A percentile compares a stretch with the other conserved stretches of the same genome.
Evolutionary conservation across 1,284 basidiomycete genomes (phyloP).

Genomic region (Mycena sp.): DNA sequence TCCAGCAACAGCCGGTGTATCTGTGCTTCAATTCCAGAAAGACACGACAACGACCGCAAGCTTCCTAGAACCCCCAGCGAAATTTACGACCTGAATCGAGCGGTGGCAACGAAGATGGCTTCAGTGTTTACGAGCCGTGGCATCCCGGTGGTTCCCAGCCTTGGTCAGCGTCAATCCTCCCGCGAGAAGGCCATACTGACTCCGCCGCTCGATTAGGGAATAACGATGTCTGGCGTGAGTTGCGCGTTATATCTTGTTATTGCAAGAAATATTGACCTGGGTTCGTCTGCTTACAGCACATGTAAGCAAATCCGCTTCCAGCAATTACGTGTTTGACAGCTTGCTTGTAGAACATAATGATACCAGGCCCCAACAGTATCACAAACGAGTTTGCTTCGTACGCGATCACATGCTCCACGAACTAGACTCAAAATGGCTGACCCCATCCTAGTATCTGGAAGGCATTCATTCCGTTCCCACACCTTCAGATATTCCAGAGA

Average conservation of each 20-base stretch:
- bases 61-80: slow-evolving; percentile 84
- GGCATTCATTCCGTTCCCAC: slow-evolving; percentile 84
- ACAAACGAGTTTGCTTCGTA: slow-evolving; percentile 81
- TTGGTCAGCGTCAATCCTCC: slow-evolving; percentile 60
- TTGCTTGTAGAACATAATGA: slow-evolving; percentile 67
- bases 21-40: slow-evolving; percentile 38
- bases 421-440: slow-evolving; percentile 14
- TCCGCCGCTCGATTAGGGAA: slow-evolving; percentile 61
- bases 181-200: slow-evolving; percentile 8
- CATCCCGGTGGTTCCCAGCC: slow-evolving; percentile 85
- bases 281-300: slow-evolving; percentile 60
- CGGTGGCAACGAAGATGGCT: slow-evolving; percentile 77
- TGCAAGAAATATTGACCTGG: not conserved
- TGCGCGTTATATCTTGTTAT: not conserved
- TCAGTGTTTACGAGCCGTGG: slow-evolving; percentile 71
- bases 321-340: slow-evolving; percentile 20
- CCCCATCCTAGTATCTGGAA: slow-evolving; percentile 77
- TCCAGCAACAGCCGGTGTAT: slow-evolving; percentile 16
- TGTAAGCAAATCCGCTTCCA: slow-evolving; percentile 49
- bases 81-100: slow-evolving; percentile 81
- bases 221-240: slow-evolving; percentile 90
- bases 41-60: slow-evolving; percentile 89
- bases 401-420: slow-evolving; percentile 36
- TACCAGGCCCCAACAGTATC: slow-evolving; percentile 81
- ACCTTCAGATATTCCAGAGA: slow-evolving; percentile 83